Percentiles rank a stretch among this genome's conserved stretches.
Evolutionary conservation across 1,284 basidiomycete genomes (phyloP).

Genomic region (Irpex sp.): DNA sequence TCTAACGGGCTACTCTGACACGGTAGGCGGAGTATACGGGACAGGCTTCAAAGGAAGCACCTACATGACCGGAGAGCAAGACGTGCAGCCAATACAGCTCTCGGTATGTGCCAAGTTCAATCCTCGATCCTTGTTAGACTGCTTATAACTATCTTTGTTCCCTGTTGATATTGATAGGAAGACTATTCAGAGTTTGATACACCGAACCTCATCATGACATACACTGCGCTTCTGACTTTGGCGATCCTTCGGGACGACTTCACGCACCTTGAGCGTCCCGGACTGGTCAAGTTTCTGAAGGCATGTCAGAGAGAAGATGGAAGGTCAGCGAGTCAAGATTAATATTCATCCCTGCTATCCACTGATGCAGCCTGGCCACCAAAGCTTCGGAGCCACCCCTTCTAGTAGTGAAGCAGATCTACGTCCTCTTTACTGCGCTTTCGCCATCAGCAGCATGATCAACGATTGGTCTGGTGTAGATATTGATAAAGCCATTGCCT

Average conservation of each 20-base stretch:
- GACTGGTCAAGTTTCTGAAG: conserved; percentile 59
- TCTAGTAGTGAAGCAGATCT: conserved; percentile 67
- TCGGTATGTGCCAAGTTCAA: background rate
- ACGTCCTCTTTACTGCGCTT: conserved; percentile 87
- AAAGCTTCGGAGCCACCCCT: conserved; percentile 76
- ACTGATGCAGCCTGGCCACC: background rate
- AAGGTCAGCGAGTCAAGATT: conserved; percentile 47
- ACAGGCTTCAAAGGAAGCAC: conserved; percentile 79
- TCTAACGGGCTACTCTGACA: background rate
- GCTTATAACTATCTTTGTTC: background rate
- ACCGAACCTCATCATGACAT: conserved; percentile 90
- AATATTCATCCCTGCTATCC: background rate
- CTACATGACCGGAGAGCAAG: conserved; percentile 46
- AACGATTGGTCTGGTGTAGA: conserved; percentile 77
- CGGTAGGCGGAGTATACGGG: conserved; percentile 47
- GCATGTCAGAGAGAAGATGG: conserved; percentile 78
- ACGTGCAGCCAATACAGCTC: background rate
- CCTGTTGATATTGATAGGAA: conserved; percentile 20
- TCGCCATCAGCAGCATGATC: conserved; percentile 76
- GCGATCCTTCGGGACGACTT: conserved; percentile 84
- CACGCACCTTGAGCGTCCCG: conserved; percentile 57
- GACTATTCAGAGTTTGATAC: conserved; percentile 50
- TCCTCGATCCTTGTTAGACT: background rate
- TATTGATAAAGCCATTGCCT: conserved; percentile 53
- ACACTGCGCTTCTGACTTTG: conserved; percentile 80